A percentile compares a stretch with the other conserved stretches of the same genome.
phyloP scores from a whole-genome alignment of 225 moss, liverwort and hornwort species.

The Bryoerythrophyllum caledonicum region DNA sequence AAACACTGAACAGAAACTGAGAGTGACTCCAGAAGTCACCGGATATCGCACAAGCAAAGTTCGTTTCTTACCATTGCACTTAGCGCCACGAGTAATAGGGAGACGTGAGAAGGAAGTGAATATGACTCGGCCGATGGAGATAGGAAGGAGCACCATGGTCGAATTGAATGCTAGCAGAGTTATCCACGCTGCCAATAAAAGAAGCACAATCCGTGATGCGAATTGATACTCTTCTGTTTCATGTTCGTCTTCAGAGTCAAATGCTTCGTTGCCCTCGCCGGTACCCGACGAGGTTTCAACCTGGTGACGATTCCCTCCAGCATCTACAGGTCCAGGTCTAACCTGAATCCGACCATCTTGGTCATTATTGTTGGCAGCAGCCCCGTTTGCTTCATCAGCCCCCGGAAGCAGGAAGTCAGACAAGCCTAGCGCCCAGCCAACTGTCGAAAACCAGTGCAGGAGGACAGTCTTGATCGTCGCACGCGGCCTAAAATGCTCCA shows the following conservation, averaged over 20 bases:
- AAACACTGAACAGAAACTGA: not conserved
- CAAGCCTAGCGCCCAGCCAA: constrained; percentile 88
- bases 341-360: constrained; percentile 52
- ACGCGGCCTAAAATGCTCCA: constrained; percentile 96
- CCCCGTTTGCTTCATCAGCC: constrained; percentile 69
- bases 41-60: not conserved
- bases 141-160: constrained; percentile 82
- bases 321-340: constrained; percentile 40
- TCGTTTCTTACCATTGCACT: constrained; percentile 84
- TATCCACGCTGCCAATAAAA: constrained; percentile 83
- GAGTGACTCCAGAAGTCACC: not conserved
- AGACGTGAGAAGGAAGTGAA: constrained; percentile 81
- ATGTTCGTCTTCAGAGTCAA: constrained; percentile 37
- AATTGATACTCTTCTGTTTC: constrained; percentile 61
- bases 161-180: constrained; percentile 83
- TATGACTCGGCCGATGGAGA: constrained; percentile 83
- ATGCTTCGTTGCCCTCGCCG: constrained; percentile 24
- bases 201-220: constrained; percentile 69
- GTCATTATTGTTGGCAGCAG: constrained; percentile 53
- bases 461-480: constrained; percentile 89
- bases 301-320: constrained; percentile 33
- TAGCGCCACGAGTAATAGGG: constrained; percentile 84
- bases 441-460: constrained; percentile 83
- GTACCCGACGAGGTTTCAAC: constrained; percentile 33
- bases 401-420: constrained; percentile 84